phyloP scores from a whole-genome alignment of 192 early-diverging fungal species.

The Coemansia sp. region DNA sequence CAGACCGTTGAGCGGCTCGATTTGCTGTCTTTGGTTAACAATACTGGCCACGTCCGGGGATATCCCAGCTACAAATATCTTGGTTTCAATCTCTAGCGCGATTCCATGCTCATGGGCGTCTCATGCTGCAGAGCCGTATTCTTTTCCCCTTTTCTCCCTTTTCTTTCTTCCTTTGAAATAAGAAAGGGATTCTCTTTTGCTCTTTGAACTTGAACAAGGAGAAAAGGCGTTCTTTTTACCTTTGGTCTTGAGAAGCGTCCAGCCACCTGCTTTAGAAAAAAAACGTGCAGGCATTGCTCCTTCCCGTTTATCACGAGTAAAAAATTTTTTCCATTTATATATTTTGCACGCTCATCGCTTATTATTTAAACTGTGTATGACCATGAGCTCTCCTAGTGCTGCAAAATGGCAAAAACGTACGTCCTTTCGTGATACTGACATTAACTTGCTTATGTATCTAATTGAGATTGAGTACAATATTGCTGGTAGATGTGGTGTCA shows the following conservation, averaged over 20 bases:
- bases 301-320: neutral
- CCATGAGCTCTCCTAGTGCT: neutral
- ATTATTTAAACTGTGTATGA: neutral
- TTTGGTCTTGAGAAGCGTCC: neutral
- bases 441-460: neutral
- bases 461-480: constrained; percentile 1
- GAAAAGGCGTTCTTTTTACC: neutral
- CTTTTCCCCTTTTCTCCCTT: neutral
- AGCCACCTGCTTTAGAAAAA: neutral
- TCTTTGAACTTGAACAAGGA: neutral
- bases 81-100: neutral
- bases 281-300: neutral
- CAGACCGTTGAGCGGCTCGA: constrained; percentile 1
- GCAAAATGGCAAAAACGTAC: neutral
- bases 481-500: neutral
- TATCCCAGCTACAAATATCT: constrained; percentile 1
- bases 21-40: constrained; percentile 6
- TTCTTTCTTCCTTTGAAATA: neutral
- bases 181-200: neutral
- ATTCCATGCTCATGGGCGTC: neutral
- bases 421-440: neutral
- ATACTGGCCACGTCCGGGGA: neutral
- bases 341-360: neutral
- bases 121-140: neutral
- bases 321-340: neutral